phyloP scores from a whole-genome alignment of 139 green algal species.

The Desmodesmus armatus region DNA sequence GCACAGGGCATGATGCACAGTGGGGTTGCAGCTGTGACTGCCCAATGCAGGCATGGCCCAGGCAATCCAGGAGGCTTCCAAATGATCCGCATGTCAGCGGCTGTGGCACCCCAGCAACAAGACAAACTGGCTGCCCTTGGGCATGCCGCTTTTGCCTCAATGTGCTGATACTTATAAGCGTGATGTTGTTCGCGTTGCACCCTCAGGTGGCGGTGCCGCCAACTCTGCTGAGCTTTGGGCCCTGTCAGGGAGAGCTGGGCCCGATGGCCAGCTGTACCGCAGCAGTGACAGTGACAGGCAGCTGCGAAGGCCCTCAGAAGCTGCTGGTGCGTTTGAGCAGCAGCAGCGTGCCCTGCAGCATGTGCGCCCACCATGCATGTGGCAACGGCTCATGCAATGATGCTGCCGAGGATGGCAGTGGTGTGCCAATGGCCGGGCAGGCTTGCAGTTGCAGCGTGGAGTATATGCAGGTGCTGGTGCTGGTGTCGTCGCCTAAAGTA shows the following conservation, averaged over 20 bases:
- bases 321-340: constrained; percentile 29
- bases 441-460: background rate
- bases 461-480: constrained; percentile 30
- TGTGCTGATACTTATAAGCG: background rate
- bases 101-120: no score
- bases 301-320: constrained; percentile 14
- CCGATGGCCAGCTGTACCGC: background rate
- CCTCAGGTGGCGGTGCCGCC: background rate
- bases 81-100: no score
- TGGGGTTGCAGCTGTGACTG: no score
- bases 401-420: background rate
- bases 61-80: no score
- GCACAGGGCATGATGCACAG: no score
- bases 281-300: constrained; percentile 21
- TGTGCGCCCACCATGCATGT: background rate
- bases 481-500: background rate
- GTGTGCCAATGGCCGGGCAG: background rate
- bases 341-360: background rate
- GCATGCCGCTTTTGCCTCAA: background rate
- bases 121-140: no score
- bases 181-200: background rate
- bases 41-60: no score
- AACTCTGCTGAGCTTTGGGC: background rate
- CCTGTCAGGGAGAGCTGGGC: background rate
- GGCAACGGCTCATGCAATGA: background rate